phyloP scores from a whole-genome alignment of 2,329 filamentous ascomycete species.

The Colletotrichum sp. region DNA sequence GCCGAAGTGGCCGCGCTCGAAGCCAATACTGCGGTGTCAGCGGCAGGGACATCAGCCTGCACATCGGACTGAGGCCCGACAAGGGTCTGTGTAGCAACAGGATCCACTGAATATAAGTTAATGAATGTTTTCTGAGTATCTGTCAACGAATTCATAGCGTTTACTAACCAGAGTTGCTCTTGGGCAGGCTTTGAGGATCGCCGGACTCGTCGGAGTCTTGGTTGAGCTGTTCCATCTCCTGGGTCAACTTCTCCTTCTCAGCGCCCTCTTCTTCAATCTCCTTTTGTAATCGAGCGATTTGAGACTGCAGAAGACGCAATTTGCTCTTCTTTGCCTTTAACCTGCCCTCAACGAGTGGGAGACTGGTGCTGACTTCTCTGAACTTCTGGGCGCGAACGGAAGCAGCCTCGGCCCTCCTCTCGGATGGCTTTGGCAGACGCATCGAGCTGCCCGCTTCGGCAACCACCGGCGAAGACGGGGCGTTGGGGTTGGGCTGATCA shows the following conservation, averaged over 20 bases:
- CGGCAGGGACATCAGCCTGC: not conserved
- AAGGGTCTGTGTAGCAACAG: not conserved
- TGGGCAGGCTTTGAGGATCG: conserved; percentile 9
- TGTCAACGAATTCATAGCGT: not conserved
- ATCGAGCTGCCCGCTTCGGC: conserved; percentile 26
- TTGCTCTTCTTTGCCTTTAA: conserved; percentile 52
- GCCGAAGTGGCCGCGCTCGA: not conserved
- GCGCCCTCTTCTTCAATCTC: conserved; percentile 47
- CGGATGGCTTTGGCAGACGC: conserved; percentile 29
- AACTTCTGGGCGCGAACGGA: conserved; percentile 29
- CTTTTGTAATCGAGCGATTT: conserved; percentile 52
- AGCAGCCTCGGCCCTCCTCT: not conserved
- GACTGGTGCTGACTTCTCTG: conserved; percentile 42
- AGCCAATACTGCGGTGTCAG: not conserved
- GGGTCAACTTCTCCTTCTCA: conserved; percentile 37
- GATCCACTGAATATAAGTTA: conserved; percentile 1
- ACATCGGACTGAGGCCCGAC: not conserved
- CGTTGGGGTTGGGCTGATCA: conserved; percentile 23
- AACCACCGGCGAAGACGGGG: conserved; percentile 29
- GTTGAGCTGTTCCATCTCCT: conserved; percentile 27
- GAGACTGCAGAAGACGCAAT: conserved; percentile 49
- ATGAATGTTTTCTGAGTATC: not conserved
- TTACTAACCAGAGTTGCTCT: conserved; percentile 16
- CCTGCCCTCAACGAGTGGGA: conserved; percentile 41
- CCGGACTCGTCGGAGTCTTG: conserved; percentile 1